phyloP scores from a whole-genome alignment of 2,329 filamentous ascomycete species.

The Sporothrix euskadiensis region DNA sequence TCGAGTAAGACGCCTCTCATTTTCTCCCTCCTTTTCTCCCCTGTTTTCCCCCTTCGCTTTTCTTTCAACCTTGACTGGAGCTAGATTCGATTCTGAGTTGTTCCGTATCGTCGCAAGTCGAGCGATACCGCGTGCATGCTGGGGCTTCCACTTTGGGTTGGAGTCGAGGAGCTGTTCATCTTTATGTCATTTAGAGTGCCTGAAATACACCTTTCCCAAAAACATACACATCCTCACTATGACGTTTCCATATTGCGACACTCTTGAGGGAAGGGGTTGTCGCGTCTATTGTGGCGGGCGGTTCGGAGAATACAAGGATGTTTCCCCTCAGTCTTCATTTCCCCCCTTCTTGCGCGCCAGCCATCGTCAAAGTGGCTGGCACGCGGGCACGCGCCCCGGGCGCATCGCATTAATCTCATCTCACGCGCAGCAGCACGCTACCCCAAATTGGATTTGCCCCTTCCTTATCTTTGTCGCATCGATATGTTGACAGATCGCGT shows the following conservation, averaged over 20 bases:
- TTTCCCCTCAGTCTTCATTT: constrained; percentile 22
- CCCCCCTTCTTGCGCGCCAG: neutral
- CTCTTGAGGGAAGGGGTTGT: neutral
- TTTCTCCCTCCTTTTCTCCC: neutral
- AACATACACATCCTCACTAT: neutral
- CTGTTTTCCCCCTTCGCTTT: neutral
- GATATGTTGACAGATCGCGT: neutral
- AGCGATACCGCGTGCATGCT: neutral
- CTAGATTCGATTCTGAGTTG: neutral
- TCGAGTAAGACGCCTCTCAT: constrained; percentile 32
- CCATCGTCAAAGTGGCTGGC: constrained; percentile 15
- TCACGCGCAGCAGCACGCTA: neutral
- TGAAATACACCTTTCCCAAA: neutral
- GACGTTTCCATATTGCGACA: neutral
- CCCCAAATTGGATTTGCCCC: neutral
- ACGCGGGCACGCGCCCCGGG: neutral
- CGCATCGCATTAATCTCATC: constrained; percentile 6
- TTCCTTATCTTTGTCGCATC: neutral
- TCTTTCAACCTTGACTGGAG: neutral
- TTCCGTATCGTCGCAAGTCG: neutral
- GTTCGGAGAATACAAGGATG: constrained; percentile 22
- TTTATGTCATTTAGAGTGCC: neutral
- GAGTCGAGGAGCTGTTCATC: neutral
- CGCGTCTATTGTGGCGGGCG: neutral
- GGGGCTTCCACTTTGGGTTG: neutral